Conservation (phyloP, 2,329 filamentous ascomycete genomes). For the Colletotrichum higginsianum region DNA sequence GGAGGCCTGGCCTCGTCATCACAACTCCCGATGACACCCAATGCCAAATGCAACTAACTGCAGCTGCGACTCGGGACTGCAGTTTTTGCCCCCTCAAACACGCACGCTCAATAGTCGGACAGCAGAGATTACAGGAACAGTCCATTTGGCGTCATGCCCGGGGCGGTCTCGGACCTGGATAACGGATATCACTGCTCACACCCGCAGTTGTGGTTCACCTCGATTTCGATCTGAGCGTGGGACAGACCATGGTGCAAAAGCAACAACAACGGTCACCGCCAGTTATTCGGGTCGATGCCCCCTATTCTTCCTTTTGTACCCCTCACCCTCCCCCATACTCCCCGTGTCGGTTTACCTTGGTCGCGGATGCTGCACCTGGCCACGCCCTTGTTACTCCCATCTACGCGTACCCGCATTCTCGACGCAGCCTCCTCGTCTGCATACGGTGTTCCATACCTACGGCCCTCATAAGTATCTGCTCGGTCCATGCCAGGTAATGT, state of each 20-base stretch:
- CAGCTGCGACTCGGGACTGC: too few relatives aligned
- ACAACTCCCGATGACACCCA: not conserved
- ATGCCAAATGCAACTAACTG: not conserved
- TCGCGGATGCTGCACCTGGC: slow-evolving; percentile 1
- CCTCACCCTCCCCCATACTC: not conserved
- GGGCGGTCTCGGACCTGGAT: slow-evolving; percentile 6
- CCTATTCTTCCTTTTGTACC: not conserved
- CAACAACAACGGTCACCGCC: slow-evolving; percentile 1
- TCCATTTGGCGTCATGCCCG: not conserved
- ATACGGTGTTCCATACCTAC: too few relatives aligned
- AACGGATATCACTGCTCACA: slow-evolving; percentile 36
- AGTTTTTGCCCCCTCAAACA: not conserved
- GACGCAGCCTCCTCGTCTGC: too few relatives aligned
- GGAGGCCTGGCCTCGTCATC: not conserved
- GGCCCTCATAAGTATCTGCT: not conserved
- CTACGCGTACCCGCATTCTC: too few relatives aligned
- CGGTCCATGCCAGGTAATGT: not conserved
- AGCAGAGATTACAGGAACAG: slow-evolving; percentile 9
- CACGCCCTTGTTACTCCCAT: not conserved
- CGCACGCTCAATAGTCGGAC: slow-evolving; percentile 8
- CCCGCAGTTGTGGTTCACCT: slow-evolving; percentile 31
- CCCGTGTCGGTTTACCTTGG: not conserved
- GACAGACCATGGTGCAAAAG: slow-evolving; percentile 6
- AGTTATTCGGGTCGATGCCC: not conserved
- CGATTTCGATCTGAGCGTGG: slow-evolving; percentile 29